A percentile compares a stretch with the other conserved stretches of the same genome.
Evolutionary conservation across 108 stramenopile genomes (phyloP).

Genomic region (Skeletonema marinoi): DNA sequence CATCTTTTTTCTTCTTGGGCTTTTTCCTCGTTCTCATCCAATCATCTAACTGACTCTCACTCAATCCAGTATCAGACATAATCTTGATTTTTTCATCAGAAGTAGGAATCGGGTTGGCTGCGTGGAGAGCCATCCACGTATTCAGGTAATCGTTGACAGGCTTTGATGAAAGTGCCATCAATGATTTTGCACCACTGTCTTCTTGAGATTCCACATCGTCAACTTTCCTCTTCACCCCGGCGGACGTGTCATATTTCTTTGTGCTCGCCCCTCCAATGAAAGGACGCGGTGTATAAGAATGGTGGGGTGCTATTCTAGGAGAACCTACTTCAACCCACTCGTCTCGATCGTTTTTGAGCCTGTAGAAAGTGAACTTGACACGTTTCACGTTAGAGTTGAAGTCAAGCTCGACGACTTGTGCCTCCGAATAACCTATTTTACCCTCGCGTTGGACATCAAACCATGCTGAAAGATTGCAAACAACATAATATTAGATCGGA

Average conservation of each 20-base stretch:
- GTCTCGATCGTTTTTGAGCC: constrained; percentile 51
- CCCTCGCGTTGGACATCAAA: constrained; percentile 79
- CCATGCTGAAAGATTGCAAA: constrained; percentile 48
- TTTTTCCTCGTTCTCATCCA: constrained; percentile 48
- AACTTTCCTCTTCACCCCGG: constrained; percentile 2
- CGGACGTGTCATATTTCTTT: constrained; percentile 19
- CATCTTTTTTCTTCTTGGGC: constrained; percentile 7
- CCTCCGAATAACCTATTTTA: constrained; percentile 60
- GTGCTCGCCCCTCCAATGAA: constrained; percentile 20
- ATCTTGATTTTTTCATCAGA: constrained; percentile 24
- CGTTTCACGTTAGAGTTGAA: constrained; percentile 54
- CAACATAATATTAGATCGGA: neutral
- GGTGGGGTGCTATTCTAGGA: constrained; percentile 64
- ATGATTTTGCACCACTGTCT: neutral
- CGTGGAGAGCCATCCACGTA: constrained; percentile 32
- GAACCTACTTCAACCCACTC: constrained; percentile 79
- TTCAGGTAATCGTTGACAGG: constrained; percentile 35
- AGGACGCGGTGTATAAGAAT: constrained; percentile 43
- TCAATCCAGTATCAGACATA: constrained; percentile 39
- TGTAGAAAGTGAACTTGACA: constrained; percentile 76
- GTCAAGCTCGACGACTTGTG: constrained; percentile 66
- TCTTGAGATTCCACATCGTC: constrained; percentile 1
- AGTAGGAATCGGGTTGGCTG: constrained; percentile 30
- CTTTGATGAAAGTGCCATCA: constrained; percentile 25
- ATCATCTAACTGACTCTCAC: constrained; percentile 37